A percentile compares a stretch with the other conserved stretches of the same genome.
Evolutionary conservation across 2,329 filamentous ascomycete genomes (phyloP).

Genomic region (Paecilomyces sp.): DNA sequence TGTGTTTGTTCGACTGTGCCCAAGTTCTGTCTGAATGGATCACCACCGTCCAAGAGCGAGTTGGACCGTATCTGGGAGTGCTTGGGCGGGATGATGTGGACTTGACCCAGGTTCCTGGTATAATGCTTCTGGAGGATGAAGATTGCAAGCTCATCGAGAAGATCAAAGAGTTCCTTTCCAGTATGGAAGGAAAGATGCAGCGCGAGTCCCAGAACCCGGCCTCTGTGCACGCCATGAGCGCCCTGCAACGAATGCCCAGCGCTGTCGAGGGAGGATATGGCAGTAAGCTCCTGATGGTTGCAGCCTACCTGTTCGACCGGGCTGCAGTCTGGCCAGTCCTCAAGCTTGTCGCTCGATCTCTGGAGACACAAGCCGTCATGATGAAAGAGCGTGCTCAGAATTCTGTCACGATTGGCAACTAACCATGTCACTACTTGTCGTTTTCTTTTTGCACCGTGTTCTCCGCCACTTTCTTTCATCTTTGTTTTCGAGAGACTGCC

Average conservation of each 20-base stretch:
- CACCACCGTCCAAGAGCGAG: slow-evolving; percentile 83
- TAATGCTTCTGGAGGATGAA: slow-evolving; percentile 87
- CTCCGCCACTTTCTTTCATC: neutral
- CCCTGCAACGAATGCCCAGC: slow-evolving; percentile 49
- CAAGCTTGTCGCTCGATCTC: slow-evolving; percentile 60
- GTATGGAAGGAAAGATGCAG: slow-evolving; percentile 72
- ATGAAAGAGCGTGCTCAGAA: slow-evolving; percentile 52
- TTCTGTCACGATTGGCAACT: slow-evolving; percentile 22
- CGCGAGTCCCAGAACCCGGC: slow-evolving; percentile 49
- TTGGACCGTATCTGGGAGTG: slow-evolving; percentile 82
- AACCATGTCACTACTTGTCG: slow-evolving; percentile 10
- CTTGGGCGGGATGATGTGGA: slow-evolving; percentile 79
- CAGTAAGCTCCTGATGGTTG: slow-evolving; percentile 74
- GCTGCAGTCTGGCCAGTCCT: slow-evolving; percentile 85
- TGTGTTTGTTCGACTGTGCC: slow-evolving; percentile 90
- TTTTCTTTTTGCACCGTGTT: neutral
- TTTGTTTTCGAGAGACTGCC: neutral
- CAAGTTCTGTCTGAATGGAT: slow-evolving; percentile 94
- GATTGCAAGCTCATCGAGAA: slow-evolving; percentile 80
- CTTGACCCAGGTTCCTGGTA: slow-evolving; percentile 69
- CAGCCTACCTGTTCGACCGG: slow-evolving; percentile 79
- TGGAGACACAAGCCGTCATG: slow-evolving; percentile 57
- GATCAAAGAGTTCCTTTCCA: slow-evolving; percentile 69
- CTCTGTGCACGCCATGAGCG: slow-evolving; percentile 44
- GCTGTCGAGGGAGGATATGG: slow-evolving; percentile 67